A percentile compares a stretch with the other conserved stretches of the same genome.
phyloP scores from a whole-genome alignment of 805 yeast species.

The Teunomyces pallodes region DNA sequence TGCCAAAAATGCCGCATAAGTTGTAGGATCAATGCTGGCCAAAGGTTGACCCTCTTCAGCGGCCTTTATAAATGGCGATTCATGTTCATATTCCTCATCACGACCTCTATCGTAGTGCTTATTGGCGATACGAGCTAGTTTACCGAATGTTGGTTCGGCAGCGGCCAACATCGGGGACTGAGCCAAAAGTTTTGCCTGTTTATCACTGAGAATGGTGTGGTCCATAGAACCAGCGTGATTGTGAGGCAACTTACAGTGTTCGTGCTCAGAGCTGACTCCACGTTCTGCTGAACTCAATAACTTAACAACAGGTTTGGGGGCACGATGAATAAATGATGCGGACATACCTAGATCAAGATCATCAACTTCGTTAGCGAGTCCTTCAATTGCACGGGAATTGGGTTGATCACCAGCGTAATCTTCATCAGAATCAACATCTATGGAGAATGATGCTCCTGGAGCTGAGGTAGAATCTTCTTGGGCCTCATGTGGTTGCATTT shows the following conservation, averaged over 20 bases:
- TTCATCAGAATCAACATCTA: slow-evolving; percentile 4
- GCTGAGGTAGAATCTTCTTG: background rate
- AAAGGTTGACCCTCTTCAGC: slow-evolving; percentile 13
- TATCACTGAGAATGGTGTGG: slow-evolving; percentile 40
- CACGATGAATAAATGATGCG: slow-evolving; percentile 37
- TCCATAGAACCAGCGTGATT: slow-evolving; percentile 22
- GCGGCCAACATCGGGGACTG: slow-evolving; percentile 55
- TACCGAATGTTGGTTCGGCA: slow-evolving; percentile 57
- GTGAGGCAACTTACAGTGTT: slow-evolving; percentile 31
- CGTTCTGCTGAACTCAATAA: slow-evolving; percentile 20
- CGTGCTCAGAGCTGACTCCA: slow-evolving; percentile 21
- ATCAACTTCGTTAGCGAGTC: slow-evolving; percentile 26
- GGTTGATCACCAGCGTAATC: background rate
- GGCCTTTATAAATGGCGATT: slow-evolving; percentile 24
- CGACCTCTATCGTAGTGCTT: slow-evolving; percentile 14
- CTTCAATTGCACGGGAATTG: background rate
- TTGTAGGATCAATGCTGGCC: slow-evolving; percentile 46
- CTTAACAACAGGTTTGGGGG: slow-evolving; percentile 38
- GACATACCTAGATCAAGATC: slow-evolving; percentile 37
- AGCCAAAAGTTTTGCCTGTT: slow-evolving; percentile 54
- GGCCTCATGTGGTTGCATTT: slow-evolving; percentile 55
- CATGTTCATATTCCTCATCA: slow-evolving; percentile 18
- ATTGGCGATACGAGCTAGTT: slow-evolving; percentile 39
- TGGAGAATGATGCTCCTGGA: background rate
- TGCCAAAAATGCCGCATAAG: slow-evolving; percentile 70